Evolutionary conservation across 2,329 filamentous ascomycete genomes (phyloP), one percentile per base, ranked within the genome.

Genomic region (Aspergillus sp.): DNA sequence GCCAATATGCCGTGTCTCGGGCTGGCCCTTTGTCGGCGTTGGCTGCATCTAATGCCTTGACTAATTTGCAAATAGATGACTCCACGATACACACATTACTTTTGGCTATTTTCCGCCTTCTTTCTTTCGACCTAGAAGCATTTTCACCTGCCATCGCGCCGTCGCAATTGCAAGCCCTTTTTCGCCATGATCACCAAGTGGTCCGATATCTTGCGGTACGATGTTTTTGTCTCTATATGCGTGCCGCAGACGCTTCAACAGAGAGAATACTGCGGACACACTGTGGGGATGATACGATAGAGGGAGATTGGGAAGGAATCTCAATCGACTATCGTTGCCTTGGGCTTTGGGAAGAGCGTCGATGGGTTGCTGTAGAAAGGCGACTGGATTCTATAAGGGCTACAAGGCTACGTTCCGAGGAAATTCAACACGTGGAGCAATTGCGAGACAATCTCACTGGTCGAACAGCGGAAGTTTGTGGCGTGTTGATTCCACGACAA

Each of bases 181-280:
- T 96, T 64, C 77, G 80, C 44, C 82, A 85, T 66, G 53, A 72
- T 47, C 80, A 82, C 63, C 78, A 75, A 57, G 77, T 83, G 15
- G 83, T 96, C 50, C 85, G 89, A 74, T 96, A 93, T 73, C 80
- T 98, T 59, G 89, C 92, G 13, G 83, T 96, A 55, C 85, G 91
- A 62, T 85, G 93, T 58, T 89, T 96, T 63, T 92, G 89, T 68
- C 81, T 91, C 61, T 85, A 91, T 56, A 85, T 96, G 65, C 86
- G 86, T 66, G 89, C 89, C 30, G 89, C 95, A 4, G 95, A 99
- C 72, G 80, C 83, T 62, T 90, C 90, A 61, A 81, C 89, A 48
- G 88, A 96, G 68, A 79, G 83, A 48, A 87, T 96, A 71, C 75
- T 96, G 32, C 75, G 79, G 48, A 80, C 84, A 66, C 82, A 92